Conservation (phyloP, 805 yeast genomes). For the Saccharomyces eubayanus region DNA sequence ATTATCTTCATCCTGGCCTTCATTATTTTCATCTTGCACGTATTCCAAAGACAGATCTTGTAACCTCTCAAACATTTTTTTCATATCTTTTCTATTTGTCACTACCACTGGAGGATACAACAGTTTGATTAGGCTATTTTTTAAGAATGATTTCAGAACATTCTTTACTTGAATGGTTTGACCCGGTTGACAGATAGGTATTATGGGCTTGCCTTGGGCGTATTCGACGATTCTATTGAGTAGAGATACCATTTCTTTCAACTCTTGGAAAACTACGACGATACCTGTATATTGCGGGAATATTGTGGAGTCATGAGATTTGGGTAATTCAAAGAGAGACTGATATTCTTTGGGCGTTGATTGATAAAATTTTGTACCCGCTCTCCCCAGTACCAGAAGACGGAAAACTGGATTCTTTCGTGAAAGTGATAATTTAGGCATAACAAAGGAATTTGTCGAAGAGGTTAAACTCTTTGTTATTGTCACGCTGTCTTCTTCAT, state of each 20-base stretch:
- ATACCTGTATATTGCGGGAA: slow-evolving; percentile 15
- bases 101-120: slow-evolving; percentile 21
- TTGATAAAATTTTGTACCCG: slow-evolving; percentile 19
- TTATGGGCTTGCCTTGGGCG: slow-evolving; percentile 14
- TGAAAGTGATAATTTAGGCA: slow-evolving; percentile 26
- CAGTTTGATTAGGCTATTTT: slow-evolving; percentile 15
- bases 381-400: slow-evolving; percentile 23
- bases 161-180: slow-evolving; percentile 22
- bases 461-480: slow-evolving; percentile 20
- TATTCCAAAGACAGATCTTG: slow-evolving; percentile 9
- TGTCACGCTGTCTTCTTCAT: slow-evolving; percentile 17
- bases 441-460: slow-evolving; percentile 28
- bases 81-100: slow-evolving; percentile 18
- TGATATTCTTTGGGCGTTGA: slow-evolving; percentile 20
- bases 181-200: slow-evolving; percentile 25
- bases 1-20: slow-evolving; percentile 6
- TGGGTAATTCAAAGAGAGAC: slow-evolving; percentile 18
- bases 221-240: slow-evolving; percentile 20
- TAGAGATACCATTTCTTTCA: slow-evolving; percentile 17
- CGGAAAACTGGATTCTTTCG: slow-evolving; percentile 16
- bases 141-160: slow-evolving; percentile 15
- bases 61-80: slow-evolving; percentile 14
- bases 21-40: background rate
- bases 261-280: slow-evolving; percentile 20
- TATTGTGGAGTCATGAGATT: slow-evolving; percentile 12